These are phyloP conservation scores for Candida rishiriensis DNA, from an alignment of 805 yeast species.

Conservation along the genomic window DNA sequence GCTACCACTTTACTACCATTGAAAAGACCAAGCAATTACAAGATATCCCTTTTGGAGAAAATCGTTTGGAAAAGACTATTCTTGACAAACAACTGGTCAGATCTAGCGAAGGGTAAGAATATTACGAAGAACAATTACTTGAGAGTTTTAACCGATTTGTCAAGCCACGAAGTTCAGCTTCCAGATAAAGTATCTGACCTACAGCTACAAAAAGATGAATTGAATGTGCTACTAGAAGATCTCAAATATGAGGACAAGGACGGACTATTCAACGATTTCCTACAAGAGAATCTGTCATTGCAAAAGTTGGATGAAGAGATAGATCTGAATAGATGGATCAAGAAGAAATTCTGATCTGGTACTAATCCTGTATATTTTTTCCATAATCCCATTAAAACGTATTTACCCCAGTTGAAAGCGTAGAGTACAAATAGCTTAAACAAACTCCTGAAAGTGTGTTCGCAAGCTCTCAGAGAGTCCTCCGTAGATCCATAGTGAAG, in stretches of 20 bases:
- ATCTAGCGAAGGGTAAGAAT: slow-evolving; percentile 20
- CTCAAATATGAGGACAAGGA: not conserved
- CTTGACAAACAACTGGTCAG: slow-evolving; percentile 47
- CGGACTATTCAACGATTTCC: slow-evolving; percentile 6
- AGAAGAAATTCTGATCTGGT: slow-evolving; percentile 7
- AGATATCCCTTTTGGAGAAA: slow-evolving; percentile 21
- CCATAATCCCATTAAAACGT: too few species aligned
- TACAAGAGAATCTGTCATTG: slow-evolving; percentile 12
- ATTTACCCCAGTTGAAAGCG: too few species aligned
- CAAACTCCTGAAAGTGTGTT: too few species aligned
- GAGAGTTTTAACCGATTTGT: slow-evolving; percentile 9
- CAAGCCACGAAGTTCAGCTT: slow-evolving; percentile 6
- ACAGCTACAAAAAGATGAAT: slow-evolving; percentile 10
- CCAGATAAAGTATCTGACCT: slow-evolving; percentile 11
- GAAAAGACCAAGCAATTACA: not conserved
- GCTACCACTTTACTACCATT: slow-evolving; percentile 2
- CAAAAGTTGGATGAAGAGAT: slow-evolving; percentile 13
- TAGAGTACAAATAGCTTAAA: too few species aligned
- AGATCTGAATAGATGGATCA: slow-evolving; percentile 26
- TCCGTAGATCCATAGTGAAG: too few species aligned
- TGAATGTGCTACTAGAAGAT: slow-evolving; percentile 3
- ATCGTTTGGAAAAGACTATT: slow-evolving; percentile 60
- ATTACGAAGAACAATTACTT: slow-evolving; percentile 13
- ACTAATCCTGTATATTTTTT: too few species aligned
- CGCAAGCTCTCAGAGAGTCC: too few species aligned